Evolutionary conservation across 192 early-diverging fungal genomes (phyloP).

Genomic region (Umbelopsis ramanniana): DNA sequence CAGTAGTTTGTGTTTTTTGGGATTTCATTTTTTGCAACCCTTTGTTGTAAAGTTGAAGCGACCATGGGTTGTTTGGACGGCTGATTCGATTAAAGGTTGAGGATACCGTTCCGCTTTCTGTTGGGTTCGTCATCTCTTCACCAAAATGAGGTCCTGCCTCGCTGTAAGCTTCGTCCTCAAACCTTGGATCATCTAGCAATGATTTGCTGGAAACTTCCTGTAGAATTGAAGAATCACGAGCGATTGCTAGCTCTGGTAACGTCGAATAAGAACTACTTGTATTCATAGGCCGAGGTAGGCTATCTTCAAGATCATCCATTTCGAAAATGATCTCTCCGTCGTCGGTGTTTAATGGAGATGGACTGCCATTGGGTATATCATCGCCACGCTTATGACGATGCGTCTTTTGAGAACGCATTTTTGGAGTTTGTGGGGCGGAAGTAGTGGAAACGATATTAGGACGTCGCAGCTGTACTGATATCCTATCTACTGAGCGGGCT

Average conservation of each 20-base stretch:
- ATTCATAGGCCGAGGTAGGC: neutral
- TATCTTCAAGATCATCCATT: conserved; percentile 34
- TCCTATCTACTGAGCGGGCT: neutral
- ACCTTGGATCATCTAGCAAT: neutral
- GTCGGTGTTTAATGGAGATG: conserved; percentile 3
- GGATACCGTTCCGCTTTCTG: neutral
- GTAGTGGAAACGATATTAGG: conserved; percentile 30
- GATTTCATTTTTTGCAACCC: conserved; percentile 31
- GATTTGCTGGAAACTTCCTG: neutral
- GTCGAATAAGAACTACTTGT: conserved; percentile 1
- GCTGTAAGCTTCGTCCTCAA: neutral
- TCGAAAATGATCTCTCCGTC: conserved; percentile 21
- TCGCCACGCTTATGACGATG: conserved; percentile 11
- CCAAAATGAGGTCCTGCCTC: conserved; percentile 7
- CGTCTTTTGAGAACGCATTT: conserved; percentile 1
- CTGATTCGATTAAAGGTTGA: conserved; percentile 6
- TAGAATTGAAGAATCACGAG: neutral
- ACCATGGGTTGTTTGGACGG: conserved; percentile 37
- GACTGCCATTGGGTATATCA: conserved; percentile 14
- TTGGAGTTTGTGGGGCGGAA: conserved; percentile 38
- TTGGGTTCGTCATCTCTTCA: neutral
- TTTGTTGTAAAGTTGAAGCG: conserved; percentile 28
- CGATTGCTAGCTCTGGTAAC: neutral
- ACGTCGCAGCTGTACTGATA: conserved; percentile 24
- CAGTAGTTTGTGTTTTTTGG: neutral